Base-by-base conservation (phyloP, 2,329 filamentous ascomycete species). In the Trichothecium roseum region DNA sequence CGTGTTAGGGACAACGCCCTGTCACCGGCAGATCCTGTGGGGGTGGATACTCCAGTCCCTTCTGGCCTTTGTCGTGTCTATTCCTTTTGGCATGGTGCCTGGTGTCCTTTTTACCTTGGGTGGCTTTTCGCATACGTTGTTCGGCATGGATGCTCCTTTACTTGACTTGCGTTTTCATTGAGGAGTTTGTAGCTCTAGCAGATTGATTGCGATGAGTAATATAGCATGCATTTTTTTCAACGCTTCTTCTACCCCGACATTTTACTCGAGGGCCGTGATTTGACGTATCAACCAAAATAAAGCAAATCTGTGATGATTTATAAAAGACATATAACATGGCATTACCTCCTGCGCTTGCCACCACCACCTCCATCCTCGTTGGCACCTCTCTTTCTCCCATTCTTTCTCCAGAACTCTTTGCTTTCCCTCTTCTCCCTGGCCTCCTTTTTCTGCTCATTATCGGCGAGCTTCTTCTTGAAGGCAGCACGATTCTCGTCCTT, bases 391-490 rank as follows among this genome's bases (percentile, higher is more conserved):
- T 77, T 77, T 66, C 81, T 84, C 8, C 91, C 91, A 62, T 98
- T 93, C 50, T 78, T 79, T 49, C 78, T 70, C 91, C 91, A 98
- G 54, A 78, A 98, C 49, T 94, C 88, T 57, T 94, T 82, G 54
- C 78, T 82, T 66, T 98, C 89, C 49, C 78, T 77, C 75, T 88
- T 93, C 68, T 96, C 88, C 35, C 88, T 69, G 41, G 80, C 84
- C 39, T 73, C 74, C 63, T 85, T 84, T 76, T 87, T 93, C 72
- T 94, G 87, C 51, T 78, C 70, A 51, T 79, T 78, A 52, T 85
- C 84, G 7, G 76, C 81, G 28, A 95, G 72, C 69, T 86, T 91
- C 63, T 82, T 84, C 47, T 81, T 71, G 61, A 94, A 91, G 45
- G 77, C 78, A 45, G 77, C 75, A 41, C 84, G 74, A 54, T 85